These are phyloP conservation scores for Neurospora sp. DNA, from an alignment of 495 filamentous ascomycete species.

Conservation along the genomic window DNA sequence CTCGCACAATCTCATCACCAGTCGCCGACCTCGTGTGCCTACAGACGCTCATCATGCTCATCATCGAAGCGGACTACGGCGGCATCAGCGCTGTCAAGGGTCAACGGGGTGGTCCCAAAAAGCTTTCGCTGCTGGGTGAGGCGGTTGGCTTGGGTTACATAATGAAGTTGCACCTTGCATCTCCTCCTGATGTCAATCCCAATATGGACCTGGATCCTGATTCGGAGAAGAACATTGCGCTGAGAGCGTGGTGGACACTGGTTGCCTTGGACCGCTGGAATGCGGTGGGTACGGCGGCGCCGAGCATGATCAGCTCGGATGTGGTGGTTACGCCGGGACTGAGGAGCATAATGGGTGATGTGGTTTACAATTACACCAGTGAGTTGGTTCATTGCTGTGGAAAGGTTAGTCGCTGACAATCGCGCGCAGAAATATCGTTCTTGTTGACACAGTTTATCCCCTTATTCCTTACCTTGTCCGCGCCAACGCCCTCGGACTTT, in stretches of 20 bases:
- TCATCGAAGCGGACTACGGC: conserved; percentile 47
- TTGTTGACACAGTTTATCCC: conserved; percentile 24
- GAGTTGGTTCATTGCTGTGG: conserved; percentile 30
- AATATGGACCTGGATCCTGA: conserved; percentile 44
- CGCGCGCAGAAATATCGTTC: conserved; percentile 24
- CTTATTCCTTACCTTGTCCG: conserved; percentile 8
- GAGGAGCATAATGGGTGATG: conserved; percentile 52
- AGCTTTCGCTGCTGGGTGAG: conserved; percentile 37
- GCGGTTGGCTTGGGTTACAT: conserved; percentile 51
- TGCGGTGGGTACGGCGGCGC: conserved; percentile 52
- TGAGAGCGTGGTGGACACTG: conserved; percentile 67
- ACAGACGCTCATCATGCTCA: conserved; percentile 52
- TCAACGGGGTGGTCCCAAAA: conserved; percentile 20
- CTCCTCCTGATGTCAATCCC: conserved; percentile 10
- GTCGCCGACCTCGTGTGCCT: conserved; percentile 50
- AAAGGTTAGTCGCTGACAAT: conserved; percentile 10
- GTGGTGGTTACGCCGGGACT: conserved; percentile 55
- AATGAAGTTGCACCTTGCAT: conserved; percentile 43
- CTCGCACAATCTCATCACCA: conserved; percentile 22
- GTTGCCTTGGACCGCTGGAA: conserved; percentile 69
- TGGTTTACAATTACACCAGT: conserved; percentile 57
- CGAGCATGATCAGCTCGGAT: conserved; percentile 48
- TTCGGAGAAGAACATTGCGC: conserved; percentile 57
- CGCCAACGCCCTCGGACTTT: conserved; percentile 5
- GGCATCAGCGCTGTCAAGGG: conserved; percentile 24